Percentiles rank a stretch among this genome's conserved stretches.
Conservation (phyloP, 257 asterid genomes). For the Mitragyna speciosa region DNA sequence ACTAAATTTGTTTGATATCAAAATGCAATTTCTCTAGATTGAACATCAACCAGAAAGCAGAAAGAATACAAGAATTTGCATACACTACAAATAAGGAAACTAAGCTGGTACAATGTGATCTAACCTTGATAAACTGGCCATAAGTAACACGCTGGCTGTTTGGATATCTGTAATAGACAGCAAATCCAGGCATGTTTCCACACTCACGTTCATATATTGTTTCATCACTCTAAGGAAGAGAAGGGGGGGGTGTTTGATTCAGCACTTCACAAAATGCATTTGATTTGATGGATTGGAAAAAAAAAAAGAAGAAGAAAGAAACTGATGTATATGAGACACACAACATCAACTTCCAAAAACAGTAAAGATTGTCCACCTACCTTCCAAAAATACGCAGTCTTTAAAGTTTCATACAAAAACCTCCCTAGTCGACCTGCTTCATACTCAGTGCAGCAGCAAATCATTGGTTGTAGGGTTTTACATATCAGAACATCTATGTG, state of each 20-base stretch:
- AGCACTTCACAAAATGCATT: background rate
- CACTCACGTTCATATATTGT: conserved; percentile 93
- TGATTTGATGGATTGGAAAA: background rate
- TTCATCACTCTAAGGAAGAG: conserved; percentile 68
- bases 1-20: background rate
- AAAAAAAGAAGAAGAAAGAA: background rate
- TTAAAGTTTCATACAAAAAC: conserved; percentile 87
- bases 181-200: conserved; percentile 99
- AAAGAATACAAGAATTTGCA: background rate
- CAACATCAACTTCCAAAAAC: background rate
- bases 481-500: conserved; percentile 97
- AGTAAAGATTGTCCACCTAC: conserved; percentile 29
- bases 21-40: background rate
- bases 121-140: conserved; percentile 92
- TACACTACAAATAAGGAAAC: background rate
- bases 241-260: background rate
- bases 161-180: conserved; percentile 94
- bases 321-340: background rate
- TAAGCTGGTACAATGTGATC: conserved; percentile 9
- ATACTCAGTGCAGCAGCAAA: conserved; percentile 99
- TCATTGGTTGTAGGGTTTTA: conserved; percentile 98
- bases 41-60: background rate
- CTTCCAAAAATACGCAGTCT: conserved; percentile 97
- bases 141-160: conserved; percentile 97
- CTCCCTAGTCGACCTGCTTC: conserved; percentile 97